Evolutionary conservation across 2,329 filamentous ascomycete genomes (phyloP).

Genomic region (Aspergillus ochraceus): DNA sequence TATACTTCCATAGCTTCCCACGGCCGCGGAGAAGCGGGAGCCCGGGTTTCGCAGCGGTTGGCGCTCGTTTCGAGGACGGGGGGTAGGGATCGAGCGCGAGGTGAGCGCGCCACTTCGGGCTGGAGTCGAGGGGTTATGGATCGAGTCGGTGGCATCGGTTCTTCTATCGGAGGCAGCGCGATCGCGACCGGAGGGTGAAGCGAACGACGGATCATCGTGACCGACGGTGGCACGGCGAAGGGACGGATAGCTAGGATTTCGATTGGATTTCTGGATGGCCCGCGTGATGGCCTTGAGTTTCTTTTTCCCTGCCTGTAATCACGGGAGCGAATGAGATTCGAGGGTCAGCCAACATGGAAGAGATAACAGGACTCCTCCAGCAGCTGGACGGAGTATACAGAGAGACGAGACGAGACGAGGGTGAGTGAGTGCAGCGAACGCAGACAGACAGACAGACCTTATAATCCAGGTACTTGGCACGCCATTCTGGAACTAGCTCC

Average conservation of each 20-base stretch:
- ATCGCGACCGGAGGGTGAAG: slow-evolving; percentile 13
- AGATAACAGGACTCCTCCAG: background rate
- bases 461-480: slow-evolving; percentile 91
- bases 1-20: slow-evolving; percentile 65
- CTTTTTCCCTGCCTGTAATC: slow-evolving; percentile 72
- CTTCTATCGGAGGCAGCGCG: slow-evolving; percentile 20
- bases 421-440: too few species aligned
- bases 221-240: slow-evolving; percentile 29
- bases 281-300: slow-evolving; percentile 79
- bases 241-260: slow-evolving; percentile 45
- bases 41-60: slow-evolving; percentile 35
- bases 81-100: slow-evolving; percentile 37
- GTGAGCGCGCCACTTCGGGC: slow-evolving; percentile 23
- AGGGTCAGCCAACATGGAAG: slow-evolving; percentile 3
- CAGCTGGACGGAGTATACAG: background rate
- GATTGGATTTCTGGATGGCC: slow-evolving; percentile 64
- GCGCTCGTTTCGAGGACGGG: slow-evolving; percentile 40
- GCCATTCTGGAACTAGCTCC: slow-evolving; percentile 92
- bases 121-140: slow-evolving; percentile 15
- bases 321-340: slow-evolving; percentile 8
- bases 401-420: background rate
- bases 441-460: slow-evolving; percentile 55
- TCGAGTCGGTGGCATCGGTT: slow-evolving; percentile 16
- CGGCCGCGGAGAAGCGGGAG: slow-evolving; percentile 35
- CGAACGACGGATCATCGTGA: slow-evolving; percentile 13